A percentile compares a stretch with the other conserved stretches of the same genome.
phyloP scores from a whole-genome alignment of 1,139 yeast genomes.

The Blastobotrys serpentis region DNA sequence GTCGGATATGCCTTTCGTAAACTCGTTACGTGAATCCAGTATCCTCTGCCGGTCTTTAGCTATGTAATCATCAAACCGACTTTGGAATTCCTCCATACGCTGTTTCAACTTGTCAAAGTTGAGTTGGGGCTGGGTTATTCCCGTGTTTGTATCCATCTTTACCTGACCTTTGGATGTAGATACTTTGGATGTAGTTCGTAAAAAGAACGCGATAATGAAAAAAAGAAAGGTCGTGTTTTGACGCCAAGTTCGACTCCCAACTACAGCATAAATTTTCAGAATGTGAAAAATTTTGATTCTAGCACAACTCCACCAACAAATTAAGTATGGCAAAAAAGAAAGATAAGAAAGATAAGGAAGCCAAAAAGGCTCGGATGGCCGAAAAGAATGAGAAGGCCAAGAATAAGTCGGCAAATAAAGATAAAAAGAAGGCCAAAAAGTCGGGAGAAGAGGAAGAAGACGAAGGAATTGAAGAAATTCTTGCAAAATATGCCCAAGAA shows the following conservation, averaged over 20 bases:
- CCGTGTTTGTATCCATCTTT: slow-evolving; percentile 10
- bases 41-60: slow-evolving; percentile 26
- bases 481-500: slow-evolving; percentile 70
- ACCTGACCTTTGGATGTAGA: neutral
- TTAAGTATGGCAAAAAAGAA: slow-evolving; percentile 68
- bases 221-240: slow-evolving; percentile 6
- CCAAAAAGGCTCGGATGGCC: slow-evolving; percentile 85
- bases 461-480: slow-evolving; percentile 79
- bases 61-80: slow-evolving; percentile 29
- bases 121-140: slow-evolving; percentile 22
- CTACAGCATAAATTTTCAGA: neutral
- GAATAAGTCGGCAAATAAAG: slow-evolving; percentile 69
- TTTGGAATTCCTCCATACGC: slow-evolving; percentile 32
- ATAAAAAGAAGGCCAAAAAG: slow-evolving; percentile 73
- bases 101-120: slow-evolving; percentile 28
- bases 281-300: slow-evolving; percentile 7
- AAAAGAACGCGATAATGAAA: neutral
- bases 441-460: slow-evolving; percentile 81
- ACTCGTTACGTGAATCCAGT: slow-evolving; percentile 28
- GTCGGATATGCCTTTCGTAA: slow-evolving; percentile 25
- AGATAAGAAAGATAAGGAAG: slow-evolving; percentile 84
- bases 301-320: neutral
- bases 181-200: neutral
- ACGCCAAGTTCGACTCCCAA: neutral
- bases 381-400: slow-evolving; percentile 77